A percentile compares a stretch with the other conserved stretches of the same genome.
These are phyloP conservation scores for Hanseniaspora occidentalis DNA, from an alignment of 805 yeast genomes.

Conservation along the genomic window DNA sequence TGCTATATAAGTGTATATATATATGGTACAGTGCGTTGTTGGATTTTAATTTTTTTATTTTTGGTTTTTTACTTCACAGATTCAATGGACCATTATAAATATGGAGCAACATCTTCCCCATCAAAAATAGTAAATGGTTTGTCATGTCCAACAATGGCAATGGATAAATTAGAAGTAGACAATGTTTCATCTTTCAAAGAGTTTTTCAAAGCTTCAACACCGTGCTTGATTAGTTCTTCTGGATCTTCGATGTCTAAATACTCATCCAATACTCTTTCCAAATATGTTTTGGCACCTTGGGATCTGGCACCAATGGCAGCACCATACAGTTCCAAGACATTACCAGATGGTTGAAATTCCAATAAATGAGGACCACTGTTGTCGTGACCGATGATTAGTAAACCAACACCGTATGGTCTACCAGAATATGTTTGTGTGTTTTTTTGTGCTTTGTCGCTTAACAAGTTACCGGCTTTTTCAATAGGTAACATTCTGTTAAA, in stretches of 20 bases:
- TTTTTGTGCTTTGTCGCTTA: slow-evolving; percentile 94
- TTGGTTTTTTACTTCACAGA: too few relatives aligned
- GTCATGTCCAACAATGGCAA: slow-evolving; percentile 84
- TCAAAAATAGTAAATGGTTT: slow-evolving; percentile 66
- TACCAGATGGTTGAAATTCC: slow-evolving; percentile 95
- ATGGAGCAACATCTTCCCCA: slow-evolving; percentile 57
- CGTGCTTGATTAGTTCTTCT: slow-evolving; percentile 73
- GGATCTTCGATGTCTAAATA: slow-evolving; percentile 45
- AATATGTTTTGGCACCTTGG: slow-evolving; percentile 93
- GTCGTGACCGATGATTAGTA: slow-evolving; percentile 80
- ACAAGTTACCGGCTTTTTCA: slow-evolving; percentile 66
- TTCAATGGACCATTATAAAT: slow-evolving; percentile 12
- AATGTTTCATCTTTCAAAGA: slow-evolving; percentile 92
- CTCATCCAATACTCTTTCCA: slow-evolving; percentile 72
- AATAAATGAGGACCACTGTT: slow-evolving; percentile 87
- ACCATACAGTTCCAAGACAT: slow-evolving; percentile 80
- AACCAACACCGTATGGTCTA: slow-evolving; percentile 97
- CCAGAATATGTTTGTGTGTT: slow-evolving; percentile 94
- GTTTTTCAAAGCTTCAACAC: slow-evolving; percentile 84
- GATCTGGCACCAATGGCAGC: slow-evolving; percentile 98
- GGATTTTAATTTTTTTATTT: too few relatives aligned
- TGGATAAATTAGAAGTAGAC: slow-evolving; percentile 70
- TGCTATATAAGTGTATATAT: too few relatives aligned
- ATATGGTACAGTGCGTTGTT: too few relatives aligned
- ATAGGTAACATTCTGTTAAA: slow-evolving; percentile 78